A percentile compares a stretch with the other conserved stretches of the same genome.
Evolutionary conservation across 1,284 basidiomycete genomes (phyloP).

Genomic region (Pascua guehoae): DNA sequence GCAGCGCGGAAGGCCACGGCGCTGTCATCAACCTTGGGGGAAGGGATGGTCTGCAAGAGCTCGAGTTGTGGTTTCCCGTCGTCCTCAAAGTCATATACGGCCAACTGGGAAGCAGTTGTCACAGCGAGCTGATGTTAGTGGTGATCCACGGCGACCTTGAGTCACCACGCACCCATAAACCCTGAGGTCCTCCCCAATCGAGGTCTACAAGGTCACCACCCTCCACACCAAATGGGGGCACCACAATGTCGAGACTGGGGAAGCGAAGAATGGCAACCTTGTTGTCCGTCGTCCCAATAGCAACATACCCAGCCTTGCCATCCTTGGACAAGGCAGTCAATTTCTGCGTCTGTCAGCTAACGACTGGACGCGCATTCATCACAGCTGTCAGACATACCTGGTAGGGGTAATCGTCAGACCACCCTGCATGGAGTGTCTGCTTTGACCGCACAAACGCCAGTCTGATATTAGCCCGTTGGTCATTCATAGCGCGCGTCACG

Average conservation of each 20-base stretch:
- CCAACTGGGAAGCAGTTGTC: slow-evolving; percentile 33
- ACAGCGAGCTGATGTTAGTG: slow-evolving; percentile 29
- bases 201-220: slow-evolving; percentile 44
- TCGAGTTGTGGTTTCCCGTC: slow-evolving; percentile 24
- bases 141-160: background rate
- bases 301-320: slow-evolving; percentile 24
- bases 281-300: slow-evolving; percentile 46
- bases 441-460: slow-evolving; percentile 57
- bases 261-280: slow-evolving; percentile 62
- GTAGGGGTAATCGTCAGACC: slow-evolving; percentile 77
- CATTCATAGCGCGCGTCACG: background rate
- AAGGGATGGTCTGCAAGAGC: slow-evolving; percentile 38
- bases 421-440: slow-evolving; percentile 60
- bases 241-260: slow-evolving; percentile 62
- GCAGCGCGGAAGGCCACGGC: slow-evolving; percentile 67
- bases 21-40: slow-evolving; percentile 36
- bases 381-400: slow-evolving; percentile 57
- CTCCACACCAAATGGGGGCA: slow-evolving; percentile 38
- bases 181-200: slow-evolving; percentile 40
- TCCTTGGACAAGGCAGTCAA: slow-evolving; percentile 35
- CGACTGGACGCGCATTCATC: background rate
- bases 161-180: slow-evolving; percentile 31
- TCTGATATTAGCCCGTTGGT: slow-evolving; percentile 47
- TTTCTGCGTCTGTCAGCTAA: slow-evolving; percentile 32
- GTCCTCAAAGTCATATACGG: slow-evolving; percentile 25